These are phyloP conservation scores for Vaccinium darrowii DNA, from an alignment of 148 eudicot species.

Conservation along the genomic window DNA sequence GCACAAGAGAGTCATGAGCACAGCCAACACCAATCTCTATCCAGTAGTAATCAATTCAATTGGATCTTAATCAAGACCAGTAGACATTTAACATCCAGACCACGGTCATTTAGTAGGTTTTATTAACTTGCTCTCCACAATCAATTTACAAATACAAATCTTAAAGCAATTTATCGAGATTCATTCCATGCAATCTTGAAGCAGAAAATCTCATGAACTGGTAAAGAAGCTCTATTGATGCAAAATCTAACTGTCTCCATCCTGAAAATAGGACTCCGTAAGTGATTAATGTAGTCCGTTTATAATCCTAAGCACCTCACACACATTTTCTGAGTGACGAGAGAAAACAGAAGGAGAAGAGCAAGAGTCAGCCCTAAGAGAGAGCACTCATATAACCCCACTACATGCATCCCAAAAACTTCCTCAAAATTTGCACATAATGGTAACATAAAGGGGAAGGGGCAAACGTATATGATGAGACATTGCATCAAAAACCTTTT, in stretches of 20 bases:
- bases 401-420: background rate
- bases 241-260: background rate
- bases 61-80: background rate
- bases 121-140: background rate
- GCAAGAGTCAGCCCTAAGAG: background rate
- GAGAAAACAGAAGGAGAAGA: background rate
- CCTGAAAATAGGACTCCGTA: background rate
- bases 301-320: background rate
- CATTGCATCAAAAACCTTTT: background rate
- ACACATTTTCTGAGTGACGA: background rate
- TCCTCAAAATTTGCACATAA: background rate
- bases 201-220: background rate
- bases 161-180: background rate
- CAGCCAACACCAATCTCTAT: background rate
- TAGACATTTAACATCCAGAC: background rate
- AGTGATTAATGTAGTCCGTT: background rate
- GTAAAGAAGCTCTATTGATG: conserved; percentile 3
- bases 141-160: background rate
- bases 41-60: background rate
- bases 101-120: background rate
- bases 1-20: conserved; percentile 12
- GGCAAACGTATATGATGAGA: background rate
- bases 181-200: background rate
- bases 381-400: background rate
- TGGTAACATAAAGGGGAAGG: background rate